Base-by-base conservation (phyloP, 345 rosid genomes). In the Gossypium raimondii region DNA sequence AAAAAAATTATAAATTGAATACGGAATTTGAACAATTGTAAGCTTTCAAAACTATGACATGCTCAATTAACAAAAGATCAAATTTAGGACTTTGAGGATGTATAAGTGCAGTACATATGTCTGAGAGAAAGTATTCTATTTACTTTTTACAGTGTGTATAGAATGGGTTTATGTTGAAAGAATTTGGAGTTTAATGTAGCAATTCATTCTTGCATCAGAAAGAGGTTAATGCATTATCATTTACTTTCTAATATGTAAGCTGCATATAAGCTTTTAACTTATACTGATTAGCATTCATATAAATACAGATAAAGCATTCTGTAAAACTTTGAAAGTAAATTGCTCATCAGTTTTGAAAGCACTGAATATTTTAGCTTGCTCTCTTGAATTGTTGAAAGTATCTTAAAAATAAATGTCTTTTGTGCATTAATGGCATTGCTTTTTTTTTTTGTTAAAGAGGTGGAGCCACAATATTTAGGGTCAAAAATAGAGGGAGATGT, bases 391-490 rank as follows among this genome's bases (percentile, higher is more conserved):
- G 6, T 13, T 53, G 50, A 38, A 43, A 18, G 51, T 38, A 20
- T 24, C 51, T 0, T 25, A 44, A 61, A 24, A 22, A n/a, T 44
- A 41, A 47, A 78, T 64, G 13, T 62, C 51, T 24, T 25, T 12
- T 7, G 2, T 7, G 38, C 24, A n/a, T 74, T 79, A 74, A 81
- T 71, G 29, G 67, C 47, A 51, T 41, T 81, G 70, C 50, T 34
- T 77, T 78, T 67, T 78, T 51, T 78, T 51, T 75, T 77, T 74
- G 25, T 78, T 86, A 50, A 75, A 95, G 99, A 93, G 82, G 98
- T 95, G 84, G 99, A 95, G 90, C 94, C 99, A 51, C 94, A 91
- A 55, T 95, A 93, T 72, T 78, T 91, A 91, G 99, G 98, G 73
- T 94, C 99, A 68, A 89, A 89, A 84, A 91, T 95, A 47, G 97